Percentiles rank a stretch among this genome's conserved stretches.
Evolutionary conservation across 495 filamentous ascomycete species (phyloP).

Genomic region (Parathielavia hyrcaniae): DNA sequence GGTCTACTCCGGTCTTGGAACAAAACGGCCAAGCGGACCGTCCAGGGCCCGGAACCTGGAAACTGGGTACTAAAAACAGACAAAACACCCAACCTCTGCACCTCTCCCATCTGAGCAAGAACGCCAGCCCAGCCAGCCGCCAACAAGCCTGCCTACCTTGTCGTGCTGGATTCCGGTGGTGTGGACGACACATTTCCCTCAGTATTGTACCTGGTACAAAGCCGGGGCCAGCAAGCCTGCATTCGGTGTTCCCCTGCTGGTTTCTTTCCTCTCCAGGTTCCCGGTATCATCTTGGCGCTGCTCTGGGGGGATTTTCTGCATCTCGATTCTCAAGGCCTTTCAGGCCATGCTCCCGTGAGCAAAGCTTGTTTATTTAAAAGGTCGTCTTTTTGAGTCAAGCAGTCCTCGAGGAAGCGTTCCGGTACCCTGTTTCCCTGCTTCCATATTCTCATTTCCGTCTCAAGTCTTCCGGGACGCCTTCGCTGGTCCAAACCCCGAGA

Average conservation of each 20-base stretch:
- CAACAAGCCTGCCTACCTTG: slow-evolving; percentile 8
- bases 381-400: slow-evolving; percentile 5
- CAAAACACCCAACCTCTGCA: slow-evolving; percentile 15
- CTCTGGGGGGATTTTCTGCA: no score
- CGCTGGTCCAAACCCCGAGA: slow-evolving; percentile 21
- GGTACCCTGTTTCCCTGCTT: slow-evolving; percentile 12
- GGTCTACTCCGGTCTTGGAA: slow-evolving; percentile 25
- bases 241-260: slow-evolving; percentile 9
- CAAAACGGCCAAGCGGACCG: slow-evolving; percentile 18
- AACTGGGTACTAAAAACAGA: slow-evolving; percentile 24
- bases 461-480: slow-evolving; percentile 18
- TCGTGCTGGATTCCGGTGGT: slow-evolving; percentile 23
- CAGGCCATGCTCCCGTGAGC: slow-evolving; percentile 9
- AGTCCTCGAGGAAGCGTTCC: slow-evolving; percentile 5
- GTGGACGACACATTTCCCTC: slow-evolving; percentile 15
- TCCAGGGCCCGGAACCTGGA: slow-evolving; percentile 22
- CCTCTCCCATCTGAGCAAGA: slow-evolving; percentile 18
- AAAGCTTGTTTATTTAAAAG: slow-evolving; percentile 7
- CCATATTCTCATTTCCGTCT: slow-evolving; percentile 17
- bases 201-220: not conserved
- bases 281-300: slow-evolving; percentile 17
- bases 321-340: slow-evolving; percentile 15
- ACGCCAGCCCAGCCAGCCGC: slow-evolving; percentile 9
- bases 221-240: not conserved
- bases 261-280: slow-evolving; percentile 12